These are phyloP conservation scores for Rhynchosporium secalis DNA, from an alignment of 2,329 filamentous ascomycete genomes.

Conservation along the genomic window DNA sequence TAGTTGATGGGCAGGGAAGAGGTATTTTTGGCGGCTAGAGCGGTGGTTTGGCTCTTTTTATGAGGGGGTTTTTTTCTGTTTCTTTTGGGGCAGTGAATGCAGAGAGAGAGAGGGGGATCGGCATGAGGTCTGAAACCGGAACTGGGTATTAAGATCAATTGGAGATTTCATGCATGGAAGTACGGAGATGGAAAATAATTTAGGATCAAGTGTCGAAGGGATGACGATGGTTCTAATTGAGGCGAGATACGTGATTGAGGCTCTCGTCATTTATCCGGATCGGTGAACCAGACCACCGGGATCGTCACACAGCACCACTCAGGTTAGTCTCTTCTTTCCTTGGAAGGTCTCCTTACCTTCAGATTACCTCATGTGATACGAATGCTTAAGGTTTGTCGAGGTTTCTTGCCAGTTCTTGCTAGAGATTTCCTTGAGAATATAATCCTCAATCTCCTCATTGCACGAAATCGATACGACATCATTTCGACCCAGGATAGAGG, in stretches of 20 bases:
- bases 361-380: not conserved
- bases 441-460: not conserved
- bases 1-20: not conserved
- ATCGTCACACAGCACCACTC: not conserved
- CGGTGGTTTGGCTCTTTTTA: not conserved
- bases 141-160: too few species aligned
- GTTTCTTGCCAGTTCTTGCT: not conserved
- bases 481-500: not conserved
- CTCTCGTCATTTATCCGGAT: not conserved
- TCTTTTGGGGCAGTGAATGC: not conserved
- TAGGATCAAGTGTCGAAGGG: not conserved
- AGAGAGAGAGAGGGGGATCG: not conserved
- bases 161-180: not conserved
- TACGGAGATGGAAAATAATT: not conserved
- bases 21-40: not conserved
- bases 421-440: not conserved
- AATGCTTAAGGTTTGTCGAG: not conserved
- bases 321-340: not conserved
- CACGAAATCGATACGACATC: not conserved
- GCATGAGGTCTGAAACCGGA: not conserved
- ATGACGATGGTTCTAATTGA: not conserved
- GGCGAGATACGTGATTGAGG: not conserved
- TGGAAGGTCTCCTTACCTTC: not conserved
- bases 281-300: constrained; percentile 1
- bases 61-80: not conserved